Conservation (phyloP, 1,284 basidiomycete species). For the Heterobasidion occidentale region DNA sequence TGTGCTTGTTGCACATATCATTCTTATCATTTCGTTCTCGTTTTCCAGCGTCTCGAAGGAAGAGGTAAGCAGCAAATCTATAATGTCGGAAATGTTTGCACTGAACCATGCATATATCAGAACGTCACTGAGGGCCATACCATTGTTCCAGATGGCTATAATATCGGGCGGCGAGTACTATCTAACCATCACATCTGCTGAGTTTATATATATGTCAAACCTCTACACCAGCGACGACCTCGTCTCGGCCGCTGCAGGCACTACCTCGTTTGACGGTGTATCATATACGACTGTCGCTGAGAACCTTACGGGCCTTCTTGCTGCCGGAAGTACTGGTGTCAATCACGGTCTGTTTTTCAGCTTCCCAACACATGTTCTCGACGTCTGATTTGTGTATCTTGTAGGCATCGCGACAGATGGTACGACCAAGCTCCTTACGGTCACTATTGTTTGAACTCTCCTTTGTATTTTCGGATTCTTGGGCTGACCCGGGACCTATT, state of each 20-base stretch:
- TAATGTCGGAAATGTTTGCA: not conserved
- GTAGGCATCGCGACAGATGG: slow-evolving; percentile 40
- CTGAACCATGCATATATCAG: slow-evolving; percentile 14
- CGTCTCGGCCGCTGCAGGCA: slow-evolving; percentile 34
- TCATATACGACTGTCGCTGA: slow-evolving; percentile 40
- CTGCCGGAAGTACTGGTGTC: slow-evolving; percentile 39
- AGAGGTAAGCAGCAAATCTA: slow-evolving; percentile 28
- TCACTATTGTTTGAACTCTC: slow-evolving; percentile 23
- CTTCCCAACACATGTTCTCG: not conserved
- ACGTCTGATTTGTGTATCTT: not conserved
- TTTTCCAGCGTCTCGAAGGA: slow-evolving; percentile 48
- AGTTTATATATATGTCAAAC: not conserved
- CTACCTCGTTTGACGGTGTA: slow-evolving; percentile 32
- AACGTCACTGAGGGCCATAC: slow-evolving; percentile 35
- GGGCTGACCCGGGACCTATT: too few species aligned
- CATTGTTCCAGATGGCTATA: slow-evolving; percentile 47
- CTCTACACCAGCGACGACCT: slow-evolving; percentile 30
- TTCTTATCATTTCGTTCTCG: not conserved
- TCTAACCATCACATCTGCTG: not conserved
- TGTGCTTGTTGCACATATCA: slow-evolving; percentile 1
- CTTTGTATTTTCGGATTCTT: not conserved
- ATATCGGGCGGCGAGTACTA: slow-evolving; percentile 34
- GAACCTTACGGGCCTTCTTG: slow-evolving; percentile 42
- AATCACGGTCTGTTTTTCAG: slow-evolving; percentile 29
- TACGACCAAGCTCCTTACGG: slow-evolving; percentile 35